These are phyloP conservation scores for Trichoderma koningiopsis DNA, from an alignment of 2,329 filamentous ascomycete species.

Conservation along the genomic window DNA sequence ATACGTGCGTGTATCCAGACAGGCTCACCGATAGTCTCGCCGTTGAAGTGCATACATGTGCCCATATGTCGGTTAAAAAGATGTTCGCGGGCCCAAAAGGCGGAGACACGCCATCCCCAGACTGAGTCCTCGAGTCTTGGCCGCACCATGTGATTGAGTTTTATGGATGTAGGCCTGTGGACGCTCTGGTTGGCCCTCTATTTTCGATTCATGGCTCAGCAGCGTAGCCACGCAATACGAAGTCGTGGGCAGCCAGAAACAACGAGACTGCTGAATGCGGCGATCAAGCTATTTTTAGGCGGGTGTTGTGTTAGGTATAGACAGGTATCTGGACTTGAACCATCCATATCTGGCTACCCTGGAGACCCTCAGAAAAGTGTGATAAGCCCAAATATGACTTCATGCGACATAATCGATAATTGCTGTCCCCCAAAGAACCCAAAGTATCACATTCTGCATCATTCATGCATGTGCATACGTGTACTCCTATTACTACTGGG, in stretches of 20 bases:
- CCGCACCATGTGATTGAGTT: conserved; percentile 12
- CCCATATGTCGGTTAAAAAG: background rate
- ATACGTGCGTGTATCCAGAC: background rate
- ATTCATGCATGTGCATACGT: background rate
- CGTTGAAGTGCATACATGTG: background rate
- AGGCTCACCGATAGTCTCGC: background rate
- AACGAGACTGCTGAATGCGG: background rate
- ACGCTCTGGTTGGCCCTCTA: background rate
- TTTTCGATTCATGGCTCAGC: background rate
- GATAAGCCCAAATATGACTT: background rate
- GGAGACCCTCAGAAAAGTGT: background rate
- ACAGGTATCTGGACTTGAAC: too few species aligned
- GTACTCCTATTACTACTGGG: background rate
- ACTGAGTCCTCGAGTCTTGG: conserved; percentile 11
- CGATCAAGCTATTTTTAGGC: background rate
- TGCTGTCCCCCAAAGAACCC: background rate
- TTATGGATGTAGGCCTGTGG: background rate
- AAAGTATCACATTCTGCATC: background rate
- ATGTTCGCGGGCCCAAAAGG: conserved; percentile 7
- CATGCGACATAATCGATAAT: background rate
- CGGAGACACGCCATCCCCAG: background rate
- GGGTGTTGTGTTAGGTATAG: too few species aligned
- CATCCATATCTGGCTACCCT: background rate
- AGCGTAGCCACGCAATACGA: background rate
- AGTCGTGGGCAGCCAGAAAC: background rate